Base-by-base conservation (phyloP, 2,329 filamentous ascomycete species). In the Colletotrichum australisinense region DNA sequence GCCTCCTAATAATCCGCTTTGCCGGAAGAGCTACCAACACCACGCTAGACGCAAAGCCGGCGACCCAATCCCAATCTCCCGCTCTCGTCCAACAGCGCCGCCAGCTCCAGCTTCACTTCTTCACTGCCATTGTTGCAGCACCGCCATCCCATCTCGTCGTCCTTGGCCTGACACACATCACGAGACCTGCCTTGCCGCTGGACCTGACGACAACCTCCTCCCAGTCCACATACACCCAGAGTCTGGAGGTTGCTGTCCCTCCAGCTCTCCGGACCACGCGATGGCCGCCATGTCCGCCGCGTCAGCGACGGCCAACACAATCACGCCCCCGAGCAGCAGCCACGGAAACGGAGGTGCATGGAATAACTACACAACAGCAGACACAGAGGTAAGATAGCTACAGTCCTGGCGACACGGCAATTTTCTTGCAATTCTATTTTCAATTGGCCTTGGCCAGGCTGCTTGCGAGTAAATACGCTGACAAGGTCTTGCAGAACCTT, bases 221-320 rank as follows among this genome's bases (percentile, higher is more conserved):
- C 2, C 53, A 24, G 9, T n/a, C 57, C 52, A 22, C 62, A 28
- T 56, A 28, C 42, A 72, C 68, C 19, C 22, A 68, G 26, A 52
- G 63, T 58, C 63, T 60, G 72, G 72, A 67, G 72, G 67, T 63
- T 63, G 72, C 69, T 74, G 72, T 52, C 24, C 16, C 24, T 55
- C 72, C 72, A 74, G 72, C 68, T 72, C 72, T 72, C 69, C 72
- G 67, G 68, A 69, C 74, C 65, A 74, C 67, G 74, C 72, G 75
- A 90, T 90, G 88, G 85, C 88, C 78, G 84, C 87, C 79, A 85
- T 90, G 80, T 87, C 88, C 76, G 82, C 87, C 76, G 83, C 83
- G 76, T 85, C 86, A 74, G 85, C 85, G 75, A 83, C 86, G 64
- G 83, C 86, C 73, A 84, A 86, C 68, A 82, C 83, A 58, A 81